phyloP scores from a whole-genome alignment of 257 asterid genomes.

The Forsythia suspensa region DNA sequence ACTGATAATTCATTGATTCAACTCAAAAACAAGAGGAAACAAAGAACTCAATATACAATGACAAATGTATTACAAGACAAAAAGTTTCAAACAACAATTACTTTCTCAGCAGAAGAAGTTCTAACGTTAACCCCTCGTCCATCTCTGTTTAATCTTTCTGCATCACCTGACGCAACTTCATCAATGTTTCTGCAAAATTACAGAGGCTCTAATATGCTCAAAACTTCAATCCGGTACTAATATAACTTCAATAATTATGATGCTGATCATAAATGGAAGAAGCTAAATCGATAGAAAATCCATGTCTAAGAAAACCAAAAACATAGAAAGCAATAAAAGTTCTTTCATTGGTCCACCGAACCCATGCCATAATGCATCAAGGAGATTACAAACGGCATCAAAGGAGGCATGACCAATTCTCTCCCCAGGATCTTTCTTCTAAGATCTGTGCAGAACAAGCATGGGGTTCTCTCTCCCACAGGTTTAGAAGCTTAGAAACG shows the following conservation, averaged over 20 bases:
- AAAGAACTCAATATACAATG: slow-evolving; percentile 8
- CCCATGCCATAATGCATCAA: slow-evolving; percentile 13
- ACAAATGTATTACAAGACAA: slow-evolving; percentile 22
- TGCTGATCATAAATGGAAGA: slow-evolving; percentile 13
- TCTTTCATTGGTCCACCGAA: slow-evolving; percentile 20
- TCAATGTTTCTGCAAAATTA: slow-evolving; percentile 71
- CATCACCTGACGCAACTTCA: slow-evolving; percentile 61
- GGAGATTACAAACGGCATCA: slow-evolving; percentile 5
- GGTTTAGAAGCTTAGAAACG: slow-evolving; percentile 4
- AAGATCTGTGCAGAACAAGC: not conserved
- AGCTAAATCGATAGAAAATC: slow-evolving; percentile 2
- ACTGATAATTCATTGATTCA: not conserved
- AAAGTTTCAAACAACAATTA: slow-evolving; percentile 33
- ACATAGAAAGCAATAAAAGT: not conserved
- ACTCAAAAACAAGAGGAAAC: slow-evolving; percentile 12
- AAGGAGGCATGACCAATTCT: slow-evolving; percentile 8
- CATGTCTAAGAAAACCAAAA: slow-evolving; percentile 1
- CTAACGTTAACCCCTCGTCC: slow-evolving; percentile 51
- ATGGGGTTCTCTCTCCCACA: not conserved
- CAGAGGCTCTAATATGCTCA: slow-evolving; percentile 23
- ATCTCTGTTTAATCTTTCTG: slow-evolving; percentile 42
- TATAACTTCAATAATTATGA: slow-evolving; percentile 1
- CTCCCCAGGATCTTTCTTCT: not conserved
- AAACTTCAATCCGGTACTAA: slow-evolving; percentile 12
- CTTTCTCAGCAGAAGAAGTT: slow-evolving; percentile 58